Conservation (phyloP, 441 rosid species). For the Pelargonium fulgidum region DNA sequence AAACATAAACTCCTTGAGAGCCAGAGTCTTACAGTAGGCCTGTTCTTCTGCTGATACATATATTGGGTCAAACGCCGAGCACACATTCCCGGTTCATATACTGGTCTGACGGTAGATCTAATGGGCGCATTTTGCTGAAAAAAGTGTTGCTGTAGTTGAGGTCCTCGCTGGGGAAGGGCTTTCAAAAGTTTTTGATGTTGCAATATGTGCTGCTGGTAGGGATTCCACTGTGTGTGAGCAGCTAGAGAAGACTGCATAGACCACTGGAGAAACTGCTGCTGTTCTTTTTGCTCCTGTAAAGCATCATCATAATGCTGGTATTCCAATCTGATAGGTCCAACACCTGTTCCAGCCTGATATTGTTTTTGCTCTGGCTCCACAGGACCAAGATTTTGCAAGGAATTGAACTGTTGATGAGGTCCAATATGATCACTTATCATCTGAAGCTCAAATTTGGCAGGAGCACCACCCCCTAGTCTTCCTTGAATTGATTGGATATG, state of each 20-base stretch:
- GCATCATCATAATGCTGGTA: conserved; percentile 27
- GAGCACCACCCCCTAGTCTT: conserved; percentile 20
- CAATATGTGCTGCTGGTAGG: conserved; percentile 21
- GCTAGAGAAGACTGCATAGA: conserved; percentile 33
- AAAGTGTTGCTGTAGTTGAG: conserved; percentile 30
- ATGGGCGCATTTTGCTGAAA: conserved; percentile 30
- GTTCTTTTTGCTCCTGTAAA: conserved; percentile 27
- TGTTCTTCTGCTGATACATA: conserved; percentile 33
- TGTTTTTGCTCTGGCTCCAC: conserved; percentile 34
- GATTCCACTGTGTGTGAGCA: conserved; percentile 30
- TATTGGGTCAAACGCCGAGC: conserved; percentile 36
- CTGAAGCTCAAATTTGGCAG: conserved; percentile 36
- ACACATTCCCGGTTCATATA: conserved; percentile 38
- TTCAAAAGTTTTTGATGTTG: conserved; percentile 26
- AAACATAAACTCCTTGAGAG: neutral
- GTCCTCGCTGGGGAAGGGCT: conserved; percentile 28
- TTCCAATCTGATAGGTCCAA: conserved; percentile 32
- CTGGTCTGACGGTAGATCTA: conserved; percentile 27
- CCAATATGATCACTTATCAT: conserved; percentile 26
- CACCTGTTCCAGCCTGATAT: conserved; percentile 23
- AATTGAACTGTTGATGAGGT: conserved; percentile 28
- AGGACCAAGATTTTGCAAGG: conserved; percentile 25
- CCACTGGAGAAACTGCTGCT: conserved; percentile 30
- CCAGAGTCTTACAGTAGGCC: conserved; percentile 29
- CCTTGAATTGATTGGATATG: conserved; percentile 29